Conservation (phyloP, 139 green algal species). For the Chlorella sp. region DNA sequence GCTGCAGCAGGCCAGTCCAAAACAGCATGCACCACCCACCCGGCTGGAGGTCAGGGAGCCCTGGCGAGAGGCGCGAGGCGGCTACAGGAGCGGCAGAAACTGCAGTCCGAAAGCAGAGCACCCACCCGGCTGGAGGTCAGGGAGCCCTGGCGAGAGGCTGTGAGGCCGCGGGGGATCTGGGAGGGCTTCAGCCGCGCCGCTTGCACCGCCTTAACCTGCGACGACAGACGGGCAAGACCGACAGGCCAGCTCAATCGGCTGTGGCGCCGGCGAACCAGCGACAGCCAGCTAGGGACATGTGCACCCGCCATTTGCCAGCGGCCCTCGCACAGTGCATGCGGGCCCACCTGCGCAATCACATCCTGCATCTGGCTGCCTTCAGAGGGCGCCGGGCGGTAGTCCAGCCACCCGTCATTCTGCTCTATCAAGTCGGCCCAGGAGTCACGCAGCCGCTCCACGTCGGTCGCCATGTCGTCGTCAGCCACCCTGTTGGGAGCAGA, state of each 20-base stretch:
- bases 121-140: neutral
- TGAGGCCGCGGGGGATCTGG: slow-evolving; percentile 4
- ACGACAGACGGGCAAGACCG: neutral
- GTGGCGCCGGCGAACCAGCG: too few species aligned
- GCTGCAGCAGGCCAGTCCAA: too few species aligned
- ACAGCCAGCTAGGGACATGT: too few species aligned
- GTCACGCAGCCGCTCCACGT: slow-evolving; percentile 9
- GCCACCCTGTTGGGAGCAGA: too few species aligned
- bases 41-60: neutral
- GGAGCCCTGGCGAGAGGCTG: neutral
- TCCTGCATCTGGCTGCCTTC: slow-evolving; percentile 17
- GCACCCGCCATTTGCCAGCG: too few species aligned
- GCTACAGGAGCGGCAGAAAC: too few species aligned
- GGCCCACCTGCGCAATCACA: neutral
- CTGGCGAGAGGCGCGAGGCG: neutral
- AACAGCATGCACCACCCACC: too few species aligned
- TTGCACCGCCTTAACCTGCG: slow-evolving; percentile 15
- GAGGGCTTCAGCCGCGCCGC: slow-evolving; percentile 21
- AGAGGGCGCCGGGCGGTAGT: slow-evolving; percentile 1
- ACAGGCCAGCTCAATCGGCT: too few species aligned
- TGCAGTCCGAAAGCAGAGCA: too few species aligned
- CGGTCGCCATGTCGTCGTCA: slow-evolving; percentile 6
- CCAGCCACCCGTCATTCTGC: slow-evolving; percentile 17
- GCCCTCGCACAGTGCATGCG: neutral
- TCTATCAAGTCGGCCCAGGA: slow-evolving; percentile 16